Evolutionary conservation across 345 rosid species (phyloP).

Genomic region (Odontarrhena argentea): DNA sequence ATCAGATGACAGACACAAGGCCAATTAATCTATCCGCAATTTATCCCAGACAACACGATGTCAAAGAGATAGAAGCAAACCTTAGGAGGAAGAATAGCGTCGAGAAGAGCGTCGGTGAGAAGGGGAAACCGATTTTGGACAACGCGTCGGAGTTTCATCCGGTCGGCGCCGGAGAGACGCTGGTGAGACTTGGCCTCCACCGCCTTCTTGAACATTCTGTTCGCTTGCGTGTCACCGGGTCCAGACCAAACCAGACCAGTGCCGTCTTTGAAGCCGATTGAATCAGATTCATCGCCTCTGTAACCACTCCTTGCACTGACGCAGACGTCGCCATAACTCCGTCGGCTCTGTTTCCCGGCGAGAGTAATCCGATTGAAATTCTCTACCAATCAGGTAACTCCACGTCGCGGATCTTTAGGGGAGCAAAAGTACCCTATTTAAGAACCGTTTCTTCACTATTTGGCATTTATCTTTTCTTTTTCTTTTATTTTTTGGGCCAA

Average conservation of each 20-base stretch:
- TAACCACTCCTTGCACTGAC: slow-evolving; percentile 49
- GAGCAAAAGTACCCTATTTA: no score
- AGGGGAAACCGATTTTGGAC: slow-evolving; percentile 65
- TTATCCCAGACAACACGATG: background rate
- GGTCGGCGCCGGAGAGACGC: slow-evolving; percentile 95
- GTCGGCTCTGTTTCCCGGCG: slow-evolving; percentile 38
- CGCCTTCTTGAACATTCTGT: slow-evolving; percentile 86
- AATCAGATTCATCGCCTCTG: slow-evolving; percentile 57
- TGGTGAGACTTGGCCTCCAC: slow-evolving; percentile 88
- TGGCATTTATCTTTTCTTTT: no score
- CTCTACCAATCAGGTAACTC: no score
- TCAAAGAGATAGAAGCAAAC: slow-evolving; percentile 36
- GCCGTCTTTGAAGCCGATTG: slow-evolving; percentile 48
- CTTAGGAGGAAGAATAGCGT: slow-evolving; percentile 79
- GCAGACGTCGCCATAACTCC: slow-evolving; percentile 25
- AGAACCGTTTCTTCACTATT: no score
- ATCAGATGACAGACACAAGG: background rate
- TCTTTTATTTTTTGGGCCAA: no score
- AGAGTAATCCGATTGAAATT: slow-evolving; percentile 40
- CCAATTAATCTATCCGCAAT: background rate
- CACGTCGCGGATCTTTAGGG: no score
- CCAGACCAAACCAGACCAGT: slow-evolving; percentile 22
- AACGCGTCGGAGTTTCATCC: slow-evolving; percentile 78
- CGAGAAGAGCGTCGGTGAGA: slow-evolving; percentile 73
- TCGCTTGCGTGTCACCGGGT: slow-evolving; percentile 12